Conservation (phyloP, 805 yeast genomes). For the Kuraishia cidri region DNA sequence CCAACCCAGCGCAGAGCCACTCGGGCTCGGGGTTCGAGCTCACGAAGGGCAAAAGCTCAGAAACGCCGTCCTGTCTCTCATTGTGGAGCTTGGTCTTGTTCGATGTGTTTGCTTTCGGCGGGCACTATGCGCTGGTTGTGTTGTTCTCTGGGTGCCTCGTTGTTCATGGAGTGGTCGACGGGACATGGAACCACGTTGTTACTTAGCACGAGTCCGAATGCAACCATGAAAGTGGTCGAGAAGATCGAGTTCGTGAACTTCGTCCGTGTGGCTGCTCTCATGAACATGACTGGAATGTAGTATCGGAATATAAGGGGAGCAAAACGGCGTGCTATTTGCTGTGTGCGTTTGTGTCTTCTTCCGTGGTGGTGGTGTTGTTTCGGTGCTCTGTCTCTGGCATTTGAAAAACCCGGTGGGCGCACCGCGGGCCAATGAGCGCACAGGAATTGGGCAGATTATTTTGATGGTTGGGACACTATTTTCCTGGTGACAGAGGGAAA, state of each 20-base stretch:
- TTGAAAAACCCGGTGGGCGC: not conserved
- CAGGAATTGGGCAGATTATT: no score
- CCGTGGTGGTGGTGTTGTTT: not conserved
- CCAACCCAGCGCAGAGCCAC: no score
- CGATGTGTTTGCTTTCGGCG: no score
- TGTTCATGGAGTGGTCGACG: conserved; percentile 33
- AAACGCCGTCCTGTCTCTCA: no score
- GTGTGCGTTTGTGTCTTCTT: conserved; percentile 2
- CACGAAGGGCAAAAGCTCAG: no score
- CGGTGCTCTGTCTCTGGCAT: not conserved
- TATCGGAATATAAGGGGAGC: no score
- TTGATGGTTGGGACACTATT: no score
- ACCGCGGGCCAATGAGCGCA: no score
- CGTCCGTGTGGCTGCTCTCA: conserved; percentile 49
- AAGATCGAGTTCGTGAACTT: conserved; percentile 57
- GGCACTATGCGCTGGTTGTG: not conserved
- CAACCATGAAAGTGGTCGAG: conserved; percentile 67
- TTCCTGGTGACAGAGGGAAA: no score
- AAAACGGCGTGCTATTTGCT: no score
- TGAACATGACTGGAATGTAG: conserved; percentile 43
- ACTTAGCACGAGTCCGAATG: conserved; percentile 38
- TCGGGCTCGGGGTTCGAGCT: no score
- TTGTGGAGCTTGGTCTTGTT: no score
- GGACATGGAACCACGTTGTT: conserved; percentile 29
- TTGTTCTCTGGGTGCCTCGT: conserved; percentile 13